Evolutionary conservation across 345 rosid genomes (phyloP), one percentile per base, ranked within the genome.

Genomic region (Eucalyptus pauciflora): DNA sequence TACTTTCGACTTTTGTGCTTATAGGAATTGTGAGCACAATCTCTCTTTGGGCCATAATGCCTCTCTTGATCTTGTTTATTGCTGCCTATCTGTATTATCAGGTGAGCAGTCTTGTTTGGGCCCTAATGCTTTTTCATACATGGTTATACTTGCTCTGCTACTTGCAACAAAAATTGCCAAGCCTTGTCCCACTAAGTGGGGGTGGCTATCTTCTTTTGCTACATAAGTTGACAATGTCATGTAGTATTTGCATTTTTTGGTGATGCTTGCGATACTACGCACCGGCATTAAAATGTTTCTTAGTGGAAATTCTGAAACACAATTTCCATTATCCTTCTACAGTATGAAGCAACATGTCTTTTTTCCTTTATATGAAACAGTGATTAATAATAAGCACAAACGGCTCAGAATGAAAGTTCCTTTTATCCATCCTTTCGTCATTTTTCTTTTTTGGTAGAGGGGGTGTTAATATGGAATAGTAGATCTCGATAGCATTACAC

Each of bases 1-100:
- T 97, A 54, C 95, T 97, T 88, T 96, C 99, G 16, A 97, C 99
- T 17, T 96, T 97, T 91, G 95, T 94, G 41, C 97, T 97, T 87
- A 96, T 96, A 76, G 98, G 99, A 79, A 92, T 93, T 17, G 96
- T 97, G 90, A 97, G 96, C 96, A 94, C 96, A 51, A 93, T 96
- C 90, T 97, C 99, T 81, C 89, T 97, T 89, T 97, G 99, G 99
- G 97, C 97, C 58, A 95, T 96, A 91, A 92, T 96, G 99, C 99
- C 99, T 25, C 96, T 96, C 88, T 92, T 97, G 90, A 93, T 96
- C 93, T 89, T 97, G 91, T 97, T 96, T 92, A 95, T 95, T 92
- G 96, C 97, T 48, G 96, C 98, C 76, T 97, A 97, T 89, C 93
- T 97, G 85, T 97, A 97, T 91, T 96, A 97, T 89, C 99, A 97